phyloP scores from a whole-genome alignment of 176 grass and related monocot species.

The Cymbopogon citratus region DNA sequence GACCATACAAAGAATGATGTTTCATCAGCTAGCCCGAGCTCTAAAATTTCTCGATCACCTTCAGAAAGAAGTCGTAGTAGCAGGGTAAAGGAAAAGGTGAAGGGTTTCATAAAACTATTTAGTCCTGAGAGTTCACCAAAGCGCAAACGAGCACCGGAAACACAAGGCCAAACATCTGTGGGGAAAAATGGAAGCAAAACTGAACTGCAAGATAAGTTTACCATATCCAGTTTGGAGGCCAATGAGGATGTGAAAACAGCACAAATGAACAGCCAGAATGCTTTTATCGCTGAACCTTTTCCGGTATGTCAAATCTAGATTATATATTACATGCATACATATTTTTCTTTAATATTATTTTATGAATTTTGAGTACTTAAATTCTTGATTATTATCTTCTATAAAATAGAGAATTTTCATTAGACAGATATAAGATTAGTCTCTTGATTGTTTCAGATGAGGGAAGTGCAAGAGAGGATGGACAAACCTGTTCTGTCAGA shows the following conservation, averaged over 20 bases:
- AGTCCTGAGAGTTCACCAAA: slow-evolving; percentile 68
- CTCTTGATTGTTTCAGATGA: slow-evolving; percentile 40
- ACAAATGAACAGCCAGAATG: slow-evolving; percentile 30
- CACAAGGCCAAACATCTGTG: slow-evolving; percentile 26
- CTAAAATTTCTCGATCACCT: slow-evolving; percentile 31
- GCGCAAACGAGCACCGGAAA: slow-evolving; percentile 41
- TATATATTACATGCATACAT: slow-evolving; percentile 15
- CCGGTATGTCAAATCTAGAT: slow-evolving; percentile 35
- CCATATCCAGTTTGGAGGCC: slow-evolving; percentile 25
- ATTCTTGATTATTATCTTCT: background rate
- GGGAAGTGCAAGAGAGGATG: slow-evolving; percentile 31
- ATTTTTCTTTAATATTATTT: background rate
- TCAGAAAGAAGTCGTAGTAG: slow-evolving; percentile 56
- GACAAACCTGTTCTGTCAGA: slow-evolving; percentile 23
- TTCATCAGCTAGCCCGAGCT: slow-evolving; percentile 21
- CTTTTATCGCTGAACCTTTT: slow-evolving; percentile 23
- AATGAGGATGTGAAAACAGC: slow-evolving; percentile 34
- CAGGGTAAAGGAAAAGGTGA: slow-evolving; percentile 69
- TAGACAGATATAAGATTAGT: slow-evolving; percentile 17
- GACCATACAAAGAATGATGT: slow-evolving; percentile 26
- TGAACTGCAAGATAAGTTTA: slow-evolving; percentile 42
- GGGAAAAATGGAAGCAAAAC: slow-evolving; percentile 51
- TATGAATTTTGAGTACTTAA: background rate
- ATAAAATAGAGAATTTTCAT: background rate
- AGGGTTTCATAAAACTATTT: slow-evolving; percentile 85